phyloP scores from a whole-genome alignment of 2,329 filamentous ascomycete species.

The Trichoderma sp. region DNA sequence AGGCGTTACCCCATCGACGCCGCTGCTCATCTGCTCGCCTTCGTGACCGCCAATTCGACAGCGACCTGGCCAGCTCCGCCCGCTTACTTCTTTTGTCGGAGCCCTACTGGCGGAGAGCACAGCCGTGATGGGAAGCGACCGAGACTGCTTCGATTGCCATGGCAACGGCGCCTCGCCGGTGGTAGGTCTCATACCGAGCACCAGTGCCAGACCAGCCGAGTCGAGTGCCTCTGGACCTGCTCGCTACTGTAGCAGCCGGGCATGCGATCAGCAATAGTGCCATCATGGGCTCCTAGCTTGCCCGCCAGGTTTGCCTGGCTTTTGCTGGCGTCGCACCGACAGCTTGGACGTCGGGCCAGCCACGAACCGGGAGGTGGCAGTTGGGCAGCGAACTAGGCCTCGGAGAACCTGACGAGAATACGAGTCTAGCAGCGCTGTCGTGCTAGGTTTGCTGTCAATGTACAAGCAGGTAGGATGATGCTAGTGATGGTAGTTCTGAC shows the following conservation, averaged over 20 bases:
- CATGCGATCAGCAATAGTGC: not conserved
- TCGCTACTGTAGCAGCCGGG: not conserved
- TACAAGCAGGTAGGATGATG: not conserved
- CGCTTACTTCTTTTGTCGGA: slow-evolving; percentile 8
- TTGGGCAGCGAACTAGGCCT: slow-evolving; percentile 24
- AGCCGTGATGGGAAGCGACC: not conserved
- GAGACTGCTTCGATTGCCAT: slow-evolving; percentile 8
- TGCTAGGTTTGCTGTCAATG: not conserved
- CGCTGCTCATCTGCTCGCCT: slow-evolving; percentile 5
- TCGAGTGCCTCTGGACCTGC: not conserved
- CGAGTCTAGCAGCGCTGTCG: not conserved
- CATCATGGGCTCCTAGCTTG: not conserved
- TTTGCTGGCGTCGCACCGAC: slow-evolving; percentile 2
- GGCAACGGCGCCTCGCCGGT: slow-evolving; percentile 2
- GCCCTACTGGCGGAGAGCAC: slow-evolving; percentile 19
- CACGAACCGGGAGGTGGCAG: slow-evolving; percentile 4
- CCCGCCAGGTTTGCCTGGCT: not conserved
- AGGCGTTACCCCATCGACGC: slow-evolving; percentile 27
- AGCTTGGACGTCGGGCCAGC: slow-evolving; percentile 4
- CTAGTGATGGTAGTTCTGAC: not conserved
- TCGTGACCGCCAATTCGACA: slow-evolving; percentile 29
- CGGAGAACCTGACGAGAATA: not conserved
- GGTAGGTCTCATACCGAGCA: slow-evolving; percentile 11
- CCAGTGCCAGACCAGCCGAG: not conserved
- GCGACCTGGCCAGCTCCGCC: slow-evolving; percentile 13